A percentile compares a stretch with the other conserved stretches of the same genome.
phyloP scores from a whole-genome alignment of 2,329 filamentous ascomycete genomes.

The Huntiella bhutanensis region DNA sequence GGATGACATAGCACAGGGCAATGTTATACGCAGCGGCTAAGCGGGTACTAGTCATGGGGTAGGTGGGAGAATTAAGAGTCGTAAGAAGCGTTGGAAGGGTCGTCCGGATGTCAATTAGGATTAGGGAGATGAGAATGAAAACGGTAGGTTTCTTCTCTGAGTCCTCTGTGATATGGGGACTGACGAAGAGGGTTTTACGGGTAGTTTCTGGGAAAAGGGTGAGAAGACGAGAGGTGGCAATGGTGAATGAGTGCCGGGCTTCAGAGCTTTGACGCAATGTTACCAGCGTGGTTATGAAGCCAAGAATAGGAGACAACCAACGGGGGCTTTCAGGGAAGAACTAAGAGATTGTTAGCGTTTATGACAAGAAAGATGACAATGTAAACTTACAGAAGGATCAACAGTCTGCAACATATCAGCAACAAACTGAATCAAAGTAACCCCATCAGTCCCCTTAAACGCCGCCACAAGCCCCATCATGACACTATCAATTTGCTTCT shows the following conservation, averaged over 20 bases:
- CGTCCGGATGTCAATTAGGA: constrained; percentile 46
- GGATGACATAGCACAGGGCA: constrained; percentile 40
- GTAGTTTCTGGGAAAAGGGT: constrained; percentile 31
- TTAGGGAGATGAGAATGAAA: constrained; percentile 43
- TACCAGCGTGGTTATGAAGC: constrained; percentile 34
- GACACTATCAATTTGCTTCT: constrained; percentile 25
- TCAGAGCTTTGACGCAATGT: constrained; percentile 33
- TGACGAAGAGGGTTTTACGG: constrained; percentile 32
- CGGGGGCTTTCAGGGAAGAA: constrained; percentile 27
- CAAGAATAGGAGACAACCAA: constrained; percentile 32
- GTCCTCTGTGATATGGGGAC: constrained; percentile 13
- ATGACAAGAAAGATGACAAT: not conserved
- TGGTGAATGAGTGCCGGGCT: constrained; percentile 39
- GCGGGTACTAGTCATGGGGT: constrained; percentile 30
- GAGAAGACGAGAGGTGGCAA: constrained; percentile 37
- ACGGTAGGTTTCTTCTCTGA: not conserved
- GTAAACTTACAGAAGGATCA: constrained; percentile 25
- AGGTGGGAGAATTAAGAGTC: constrained; percentile 35
- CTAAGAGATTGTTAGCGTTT: constrained; percentile 18
- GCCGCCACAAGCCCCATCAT: constrained; percentile 30
- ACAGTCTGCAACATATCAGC: constrained; percentile 31
- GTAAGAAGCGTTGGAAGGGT: constrained; percentile 40
- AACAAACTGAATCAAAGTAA: constrained; percentile 40
- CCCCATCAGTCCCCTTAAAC: constrained; percentile 40
- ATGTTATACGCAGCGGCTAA: constrained; percentile 43